Base-by-base conservation (phyloP, 345 rosid genomes). In the Sonneratia alba region DNA sequence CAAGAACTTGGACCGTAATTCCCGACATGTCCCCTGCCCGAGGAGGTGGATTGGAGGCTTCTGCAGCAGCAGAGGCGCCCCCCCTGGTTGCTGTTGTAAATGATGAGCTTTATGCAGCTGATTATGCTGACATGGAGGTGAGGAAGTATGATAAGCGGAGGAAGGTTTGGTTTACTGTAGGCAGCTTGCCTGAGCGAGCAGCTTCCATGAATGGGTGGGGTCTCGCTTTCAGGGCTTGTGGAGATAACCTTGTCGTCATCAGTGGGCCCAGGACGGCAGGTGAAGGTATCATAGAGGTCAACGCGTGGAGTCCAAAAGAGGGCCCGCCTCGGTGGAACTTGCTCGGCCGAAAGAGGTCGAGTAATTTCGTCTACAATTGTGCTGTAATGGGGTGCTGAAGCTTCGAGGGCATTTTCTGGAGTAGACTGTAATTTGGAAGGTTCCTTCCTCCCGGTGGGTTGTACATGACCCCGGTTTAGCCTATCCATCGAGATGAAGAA, bases 121-220 rank as follows among this genome's bases (percentile, higher is more conserved):
- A 89, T 81, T 84, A 88, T 76, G 93, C 90, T 22, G 91, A 83
- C 74, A 87, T 87, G 92, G 91, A 87, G 79, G 89, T 93, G 49
- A 83, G 85, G 77, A 87, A 86, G 75, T 93, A 93, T 70, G 86
- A 91, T 18, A 91, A 93, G 80, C 83, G 70, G 77, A 68, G 68
- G 1, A 87, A 77, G 75, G 71, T n/a, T 13, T 93, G 98, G 98
- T 32, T 76, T 51, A 81, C 87, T 0, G 78, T 93, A 36, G 98
- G 98, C 47, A 78, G 85, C 47, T 79, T 93, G 86, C 98, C 98
- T 57, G 96, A 88, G 69, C 84, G 92, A 55, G 92, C 91, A 27
- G 88, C 78, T 76, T 91, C 97, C 15, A 87, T 91, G 85, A 88
- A 93, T 59, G 98, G 98, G 32, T 93, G 98, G 98, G 98, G 98